Base-by-base conservation (phyloP, 345 rosid species). In the Rhodomyrtus tomentosa region DNA sequence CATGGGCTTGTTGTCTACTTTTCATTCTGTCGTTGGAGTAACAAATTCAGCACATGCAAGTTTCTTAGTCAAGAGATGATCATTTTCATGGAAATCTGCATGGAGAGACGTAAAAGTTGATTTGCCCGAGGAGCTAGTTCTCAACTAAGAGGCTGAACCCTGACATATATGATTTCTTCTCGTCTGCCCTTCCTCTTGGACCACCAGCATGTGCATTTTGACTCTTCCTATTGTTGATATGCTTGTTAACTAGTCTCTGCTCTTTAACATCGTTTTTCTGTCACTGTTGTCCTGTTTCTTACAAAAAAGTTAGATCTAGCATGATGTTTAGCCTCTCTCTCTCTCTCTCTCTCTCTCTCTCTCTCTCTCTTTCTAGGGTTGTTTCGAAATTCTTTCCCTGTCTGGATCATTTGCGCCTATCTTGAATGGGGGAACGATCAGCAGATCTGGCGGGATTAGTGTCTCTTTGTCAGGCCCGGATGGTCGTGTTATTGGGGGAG, bases 401-500 rank as follows among this genome's bases (percentile, higher is more conserved):
- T 90, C 91, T 73, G 93, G 93, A 38, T 91, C 93, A 50, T 91
- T 76, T 68, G 89, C 87, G 87, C 92, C 92, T 7, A 85, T 85
- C 59, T 87, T 87, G 80, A 91, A 73, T 84, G 91, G 90, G 82
- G 92, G 91, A 85, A 84, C 89, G 40, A 91, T 87, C 82, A 89
- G 92, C 89, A 90, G 89, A 85, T 86, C 93, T 32, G 93, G 93
- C 56, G 91, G 92, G 85, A 90, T 91, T 88, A 91, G 92, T 68
- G 87, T 91, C 21, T 90, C 93, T 48, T 84, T 90, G 87, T 90
- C 92, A 7, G 91, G 93, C 83, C 89, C 92, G 18, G 93, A 91
- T 81, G 93, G 93, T 42, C 90, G 86, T 76, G 92, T 91, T 68
- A 83, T 91, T 42, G 93, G 93, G 4, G 92, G 93, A 55, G 93